phyloP scores from a whole-genome alignment of 1,284 basidiomycete genomes.

The Tausonia pullulans region DNA sequence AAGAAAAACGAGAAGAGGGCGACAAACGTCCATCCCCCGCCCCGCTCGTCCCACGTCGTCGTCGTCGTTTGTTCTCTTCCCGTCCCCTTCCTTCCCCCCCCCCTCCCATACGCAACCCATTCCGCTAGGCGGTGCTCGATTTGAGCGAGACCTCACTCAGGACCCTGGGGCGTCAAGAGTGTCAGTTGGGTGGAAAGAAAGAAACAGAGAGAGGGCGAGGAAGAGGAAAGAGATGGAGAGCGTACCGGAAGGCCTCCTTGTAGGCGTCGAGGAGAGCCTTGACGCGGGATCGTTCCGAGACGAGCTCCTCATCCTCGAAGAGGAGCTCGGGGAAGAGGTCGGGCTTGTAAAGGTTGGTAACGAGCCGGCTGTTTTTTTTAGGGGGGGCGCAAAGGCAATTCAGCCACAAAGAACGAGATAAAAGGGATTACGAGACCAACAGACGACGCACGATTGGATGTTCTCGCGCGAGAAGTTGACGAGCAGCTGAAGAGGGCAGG shows the following conservation, averaged over 20 bases:
- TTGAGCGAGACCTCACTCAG: too few relatives aligned
- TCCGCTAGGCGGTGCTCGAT: too few relatives aligned
- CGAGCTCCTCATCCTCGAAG: constrained; percentile 90
- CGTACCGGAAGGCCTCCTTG: constrained; percentile 79
- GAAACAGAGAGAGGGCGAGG: not conserved
- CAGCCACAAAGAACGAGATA: too few relatives aligned
- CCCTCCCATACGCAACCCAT: too few relatives aligned
- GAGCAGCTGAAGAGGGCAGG: constrained; percentile 44
- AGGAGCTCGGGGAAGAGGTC: constrained; percentile 82
- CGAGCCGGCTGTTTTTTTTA: constrained; percentile 54
- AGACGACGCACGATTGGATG: constrained; percentile 57
- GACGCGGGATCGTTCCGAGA: constrained; percentile 82
- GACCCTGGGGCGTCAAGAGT: too few relatives aligned
- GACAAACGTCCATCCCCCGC: not conserved
- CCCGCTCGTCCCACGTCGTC: too few relatives aligned
- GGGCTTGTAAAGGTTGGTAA: constrained; percentile 85
- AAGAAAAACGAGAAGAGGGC: not conserved
- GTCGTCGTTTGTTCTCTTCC: too few relatives aligned
- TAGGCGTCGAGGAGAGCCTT: constrained; percentile 94
- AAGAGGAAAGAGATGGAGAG: not conserved
- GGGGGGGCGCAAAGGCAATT: too few relatives aligned
- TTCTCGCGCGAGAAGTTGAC: constrained; percentile 95
- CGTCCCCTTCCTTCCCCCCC: too few relatives aligned
- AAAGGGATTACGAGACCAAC: too few relatives aligned
- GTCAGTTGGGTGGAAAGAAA: too few relatives aligned